Evolutionary conservation across 768 basidiomycete genomes (phyloP).

Genomic region (Naganishia friedmannii): DNA sequence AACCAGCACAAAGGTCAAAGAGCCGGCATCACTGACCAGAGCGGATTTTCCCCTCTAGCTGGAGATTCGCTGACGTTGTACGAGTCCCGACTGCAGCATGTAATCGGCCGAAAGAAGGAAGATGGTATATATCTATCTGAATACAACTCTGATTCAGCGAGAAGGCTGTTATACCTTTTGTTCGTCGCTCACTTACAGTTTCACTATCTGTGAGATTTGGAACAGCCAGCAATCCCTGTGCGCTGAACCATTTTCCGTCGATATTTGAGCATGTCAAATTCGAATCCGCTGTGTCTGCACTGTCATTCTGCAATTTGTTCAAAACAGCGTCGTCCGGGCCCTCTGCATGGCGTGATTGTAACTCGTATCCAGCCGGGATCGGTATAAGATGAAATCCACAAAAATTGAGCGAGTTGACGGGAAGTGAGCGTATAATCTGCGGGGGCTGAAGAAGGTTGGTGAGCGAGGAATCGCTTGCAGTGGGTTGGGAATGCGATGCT

Average conservation of each 20-base stretch:
- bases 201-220: slow-evolving; percentile 88
- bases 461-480: slow-evolving; percentile 39
- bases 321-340: not conserved
- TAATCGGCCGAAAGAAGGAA: slow-evolving; percentile 66
- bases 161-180: not conserved
- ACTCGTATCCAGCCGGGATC: slow-evolving; percentile 27
- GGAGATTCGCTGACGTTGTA: not conserved
- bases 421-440: slow-evolving; percentile 64
- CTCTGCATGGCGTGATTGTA: not conserved
- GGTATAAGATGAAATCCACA: slow-evolving; percentile 77
- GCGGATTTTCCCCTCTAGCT: not conserved
- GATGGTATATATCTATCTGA: slow-evolving; percentile 81
- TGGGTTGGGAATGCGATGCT: slow-evolving; percentile 52
- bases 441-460: slow-evolving; percentile 57
- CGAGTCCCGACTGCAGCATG: slow-evolving; percentile 75
- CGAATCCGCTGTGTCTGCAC: slow-evolving; percentile 8
- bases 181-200: slow-evolving; percentile 57
- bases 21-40: slow-evolving; percentile 9
- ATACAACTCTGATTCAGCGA: not conserved
- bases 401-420: slow-evolving; percentile 90
- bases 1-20: too few relatives aligned
- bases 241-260: not conserved
- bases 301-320: slow-evolving; percentile 28
- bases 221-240: slow-evolving; percentile 62
- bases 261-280: not conserved